These are phyloP conservation scores for Ogataea paradorogensis DNA, from an alignment of 805 yeast species.

Conservation along the genomic window DNA sequence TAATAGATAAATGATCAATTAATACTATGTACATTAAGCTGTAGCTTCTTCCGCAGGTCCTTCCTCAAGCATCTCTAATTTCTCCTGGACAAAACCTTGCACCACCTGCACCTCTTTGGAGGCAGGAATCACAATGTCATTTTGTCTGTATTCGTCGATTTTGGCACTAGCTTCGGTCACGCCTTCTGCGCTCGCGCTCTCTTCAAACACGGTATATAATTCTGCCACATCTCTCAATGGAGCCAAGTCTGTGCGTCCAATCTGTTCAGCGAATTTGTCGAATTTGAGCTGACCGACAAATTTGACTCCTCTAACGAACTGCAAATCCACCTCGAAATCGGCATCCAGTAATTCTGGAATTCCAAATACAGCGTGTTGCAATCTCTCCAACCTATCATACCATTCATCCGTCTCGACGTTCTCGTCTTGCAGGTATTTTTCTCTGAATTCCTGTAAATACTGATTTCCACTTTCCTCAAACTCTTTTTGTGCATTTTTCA, in stretches of 20 bases:
- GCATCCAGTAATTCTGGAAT: constrained; percentile 65
- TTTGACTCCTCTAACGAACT: constrained; percentile 64
- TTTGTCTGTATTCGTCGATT: constrained; percentile 35
- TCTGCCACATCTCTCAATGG: constrained; percentile 40
- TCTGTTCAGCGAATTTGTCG: constrained; percentile 40
- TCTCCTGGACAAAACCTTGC: constrained; percentile 34
- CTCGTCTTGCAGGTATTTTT: constrained; percentile 53
- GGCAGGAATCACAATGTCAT: constrained; percentile 32
- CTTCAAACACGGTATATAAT: constrained; percentile 36
- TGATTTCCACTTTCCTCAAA: constrained; percentile 42
- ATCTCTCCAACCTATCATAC: constrained; percentile 69
- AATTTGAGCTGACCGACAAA: constrained; percentile 68
- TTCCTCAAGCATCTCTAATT: constrained; percentile 25
- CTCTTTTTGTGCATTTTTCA: constrained; percentile 52
- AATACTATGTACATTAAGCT: constrained; percentile 8
- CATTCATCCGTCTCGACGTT: constrained; percentile 53
- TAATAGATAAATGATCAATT: constrained; percentile 2
- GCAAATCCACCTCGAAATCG: constrained; percentile 54
- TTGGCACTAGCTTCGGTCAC: constrained; percentile 33
- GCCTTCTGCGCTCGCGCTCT: constrained; percentile 35
- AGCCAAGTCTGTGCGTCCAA: constrained; percentile 41
- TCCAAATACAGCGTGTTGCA: constrained; percentile 83
- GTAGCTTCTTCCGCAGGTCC: constrained; percentile 12
- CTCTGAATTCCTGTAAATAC: constrained; percentile 56
- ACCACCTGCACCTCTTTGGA: constrained; percentile 36